phyloP scores from a whole-genome alignment of 495 filamentous ascomycete genomes.

The Xanthoparmelia taractica region DNA sequence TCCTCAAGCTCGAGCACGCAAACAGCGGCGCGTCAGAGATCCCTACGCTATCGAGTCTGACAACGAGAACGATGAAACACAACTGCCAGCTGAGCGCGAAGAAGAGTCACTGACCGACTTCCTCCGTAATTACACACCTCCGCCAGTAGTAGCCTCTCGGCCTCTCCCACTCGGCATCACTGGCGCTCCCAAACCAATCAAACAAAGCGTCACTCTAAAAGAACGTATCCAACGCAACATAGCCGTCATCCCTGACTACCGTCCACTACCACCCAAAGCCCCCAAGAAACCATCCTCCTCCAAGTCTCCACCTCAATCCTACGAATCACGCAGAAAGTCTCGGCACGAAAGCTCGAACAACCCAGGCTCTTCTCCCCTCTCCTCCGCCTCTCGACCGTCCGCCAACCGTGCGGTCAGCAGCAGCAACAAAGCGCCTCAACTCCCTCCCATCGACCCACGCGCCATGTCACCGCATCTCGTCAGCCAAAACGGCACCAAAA shows the following conservation, averaged over 20 bases:
- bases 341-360: conserved; percentile 13
- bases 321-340: conserved; percentile 8
- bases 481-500: conserved; percentile 23
- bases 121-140: conserved; percentile 72
- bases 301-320: conserved; percentile 15
- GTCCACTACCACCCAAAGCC: conserved; percentile 30
- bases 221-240: conserved; percentile 27
- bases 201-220: conserved; percentile 20
- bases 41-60: conserved; percentile 87
- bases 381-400: conserved; percentile 5
- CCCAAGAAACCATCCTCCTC: conserved; percentile 20
- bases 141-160: conserved; percentile 44
- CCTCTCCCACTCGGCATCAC: conserved; percentile 28
- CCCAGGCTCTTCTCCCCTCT: not conserved
- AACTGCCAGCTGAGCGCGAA: conserved; percentile 40
- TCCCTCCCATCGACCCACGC: conserved; percentile 17
- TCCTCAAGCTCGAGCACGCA: conserved; percentile 43
- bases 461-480: conserved; percentile 23
- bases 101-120: conserved; percentile 78
- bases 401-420: conserved; percentile 10
- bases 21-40: conserved; percentile 69
- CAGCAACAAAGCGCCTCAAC: conserved; percentile 18
- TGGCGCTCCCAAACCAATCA: conserved; percentile 42
- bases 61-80: conserved; percentile 50
- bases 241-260: conserved; percentile 42